phyloP scores from a whole-genome alignment of 371 early-diverging fungal species.

The Rhizomucor miehei region DNA sequence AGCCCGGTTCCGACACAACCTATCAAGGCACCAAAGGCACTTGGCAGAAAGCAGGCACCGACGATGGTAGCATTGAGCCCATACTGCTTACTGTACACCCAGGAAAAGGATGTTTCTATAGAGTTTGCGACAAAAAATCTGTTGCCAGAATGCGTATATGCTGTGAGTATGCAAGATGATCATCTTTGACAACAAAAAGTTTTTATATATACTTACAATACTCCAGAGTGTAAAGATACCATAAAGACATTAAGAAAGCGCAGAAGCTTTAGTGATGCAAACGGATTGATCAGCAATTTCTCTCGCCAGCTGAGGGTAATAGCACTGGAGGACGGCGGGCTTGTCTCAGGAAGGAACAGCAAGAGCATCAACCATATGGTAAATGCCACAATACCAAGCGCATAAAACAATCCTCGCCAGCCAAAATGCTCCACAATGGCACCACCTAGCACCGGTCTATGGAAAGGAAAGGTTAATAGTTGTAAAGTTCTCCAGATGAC shows the following conservation, averaged over 20 bases:
- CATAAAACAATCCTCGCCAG: slow-evolving; percentile 43
- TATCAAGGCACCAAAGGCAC: background rate
- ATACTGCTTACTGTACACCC: background rate
- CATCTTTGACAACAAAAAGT: too few relatives aligned
- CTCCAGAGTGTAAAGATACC: background rate
- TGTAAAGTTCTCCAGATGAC: background rate
- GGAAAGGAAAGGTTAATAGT: background rate
- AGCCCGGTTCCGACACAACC: slow-evolving; percentile 4
- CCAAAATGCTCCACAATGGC: slow-evolving; percentile 36
- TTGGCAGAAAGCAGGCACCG: slow-evolving; percentile 2
- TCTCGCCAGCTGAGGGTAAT: background rate
- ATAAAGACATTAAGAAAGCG: slow-evolving; percentile 17
- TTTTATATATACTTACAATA: slow-evolving; percentile 3
- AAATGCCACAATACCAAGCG: slow-evolving; percentile 29
- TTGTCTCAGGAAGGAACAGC: slow-evolving; percentile 40
- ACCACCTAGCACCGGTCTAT: slow-evolving; percentile 38
- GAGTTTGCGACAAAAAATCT: background rate
- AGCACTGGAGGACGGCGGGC: background rate
- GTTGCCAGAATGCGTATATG: too few relatives aligned
- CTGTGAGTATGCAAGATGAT: too few relatives aligned
- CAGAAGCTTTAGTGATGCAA: slow-evolving; percentile 25
- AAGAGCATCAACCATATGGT: slow-evolving; percentile 26
- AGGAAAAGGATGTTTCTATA: background rate
- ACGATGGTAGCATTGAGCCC: background rate
- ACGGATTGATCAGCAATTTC: slow-evolving; percentile 18